phyloP scores from a whole-genome alignment of 2,329 filamentous ascomycete species.

The Sordariomycetes sp. region DNA sequence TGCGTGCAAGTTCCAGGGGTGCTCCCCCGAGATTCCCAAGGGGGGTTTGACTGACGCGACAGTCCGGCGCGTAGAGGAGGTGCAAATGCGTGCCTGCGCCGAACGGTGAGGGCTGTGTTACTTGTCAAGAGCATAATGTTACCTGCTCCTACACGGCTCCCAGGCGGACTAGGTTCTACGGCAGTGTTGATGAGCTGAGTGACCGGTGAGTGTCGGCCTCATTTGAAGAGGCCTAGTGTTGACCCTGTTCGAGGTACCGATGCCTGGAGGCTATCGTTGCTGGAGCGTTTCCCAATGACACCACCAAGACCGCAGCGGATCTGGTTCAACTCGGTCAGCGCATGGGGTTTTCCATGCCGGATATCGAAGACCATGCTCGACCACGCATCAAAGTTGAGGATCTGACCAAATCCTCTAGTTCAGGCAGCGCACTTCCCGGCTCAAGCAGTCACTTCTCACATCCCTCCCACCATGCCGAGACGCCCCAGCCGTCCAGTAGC shows the following conservation, averaged over 20 bases:
- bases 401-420: conserved; percentile 6
- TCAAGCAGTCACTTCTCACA: background rate
- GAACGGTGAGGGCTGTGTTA: conserved; percentile 18
- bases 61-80: conserved; percentile 12
- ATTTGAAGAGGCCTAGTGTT: too few relatives aligned
- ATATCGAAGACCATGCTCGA: conserved; percentile 11
- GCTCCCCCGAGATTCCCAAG: conserved; percentile 1
- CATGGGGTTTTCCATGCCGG: conserved; percentile 23
- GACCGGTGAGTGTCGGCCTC: too few relatives aligned
- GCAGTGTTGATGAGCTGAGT: conserved; percentile 24
- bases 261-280: conserved; percentile 26
- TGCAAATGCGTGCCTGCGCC: conserved; percentile 23
- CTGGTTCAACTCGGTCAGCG: conserved; percentile 18
- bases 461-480: background rate
- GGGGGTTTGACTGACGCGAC: background rate
- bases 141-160: conserved; percentile 22
- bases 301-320: conserved; percentile 16
- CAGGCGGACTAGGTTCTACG: conserved; percentile 26
- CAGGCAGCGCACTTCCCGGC: conserved; percentile 1
- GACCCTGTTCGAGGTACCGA: too few relatives aligned
- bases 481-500: background rate
- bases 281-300: conserved; percentile 21
- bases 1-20: conserved; percentile 6
- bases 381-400: conserved; percentile 9
- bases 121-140: conserved; percentile 21